Evolutionary conservation across 768 basidiomycete genomes (phyloP).

Genomic region (Boletus rubropictus): DNA sequence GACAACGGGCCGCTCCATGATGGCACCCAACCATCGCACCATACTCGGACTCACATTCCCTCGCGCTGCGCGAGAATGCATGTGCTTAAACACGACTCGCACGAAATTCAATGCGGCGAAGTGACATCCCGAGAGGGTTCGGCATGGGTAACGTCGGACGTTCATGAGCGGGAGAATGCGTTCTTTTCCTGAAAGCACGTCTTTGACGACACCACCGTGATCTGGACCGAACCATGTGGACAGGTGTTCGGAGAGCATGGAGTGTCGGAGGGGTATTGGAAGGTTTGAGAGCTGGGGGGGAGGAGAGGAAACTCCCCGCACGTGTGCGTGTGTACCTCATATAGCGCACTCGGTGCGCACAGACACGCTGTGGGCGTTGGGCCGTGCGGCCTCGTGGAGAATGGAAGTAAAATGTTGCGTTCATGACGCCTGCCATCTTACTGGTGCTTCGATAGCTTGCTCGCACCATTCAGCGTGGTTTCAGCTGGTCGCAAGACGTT

Average conservation of each 20-base stretch:
- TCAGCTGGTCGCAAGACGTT: neutral
- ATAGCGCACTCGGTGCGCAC: constrained; percentile 12
- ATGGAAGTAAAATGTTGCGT: constrained; percentile 9
- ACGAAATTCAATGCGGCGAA: constrained; percentile 61
- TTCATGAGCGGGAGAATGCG: constrained; percentile 42
- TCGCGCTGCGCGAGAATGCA: neutral
- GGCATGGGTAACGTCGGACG: constrained; percentile 42
- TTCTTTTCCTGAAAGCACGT: constrained; percentile 31
- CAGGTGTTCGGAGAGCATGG: constrained; percentile 15
- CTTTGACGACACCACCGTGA: constrained; percentile 8
- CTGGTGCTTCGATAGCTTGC: constrained; percentile 4
- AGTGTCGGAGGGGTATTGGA: neutral
- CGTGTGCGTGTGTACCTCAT: constrained; percentile 7
- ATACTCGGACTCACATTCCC: neutral
- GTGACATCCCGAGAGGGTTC: constrained; percentile 44
- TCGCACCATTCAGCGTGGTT: neutral
- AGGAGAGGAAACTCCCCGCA: neutral
- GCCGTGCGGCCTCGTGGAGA: constrained; percentile 10
- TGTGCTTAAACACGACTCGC: constrained; percentile 37
- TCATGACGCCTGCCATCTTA: constrained; percentile 10
- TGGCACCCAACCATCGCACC: constrained; percentile 7
- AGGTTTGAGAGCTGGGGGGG: constrained; percentile 1
- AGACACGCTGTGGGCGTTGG: neutral
- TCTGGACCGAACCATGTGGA: constrained; percentile 11
- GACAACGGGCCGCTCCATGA: constrained; percentile 14